Evolutionary conservation across 306 rosid species (phyloP).

Genomic region (Quillaja saponaria): DNA sequence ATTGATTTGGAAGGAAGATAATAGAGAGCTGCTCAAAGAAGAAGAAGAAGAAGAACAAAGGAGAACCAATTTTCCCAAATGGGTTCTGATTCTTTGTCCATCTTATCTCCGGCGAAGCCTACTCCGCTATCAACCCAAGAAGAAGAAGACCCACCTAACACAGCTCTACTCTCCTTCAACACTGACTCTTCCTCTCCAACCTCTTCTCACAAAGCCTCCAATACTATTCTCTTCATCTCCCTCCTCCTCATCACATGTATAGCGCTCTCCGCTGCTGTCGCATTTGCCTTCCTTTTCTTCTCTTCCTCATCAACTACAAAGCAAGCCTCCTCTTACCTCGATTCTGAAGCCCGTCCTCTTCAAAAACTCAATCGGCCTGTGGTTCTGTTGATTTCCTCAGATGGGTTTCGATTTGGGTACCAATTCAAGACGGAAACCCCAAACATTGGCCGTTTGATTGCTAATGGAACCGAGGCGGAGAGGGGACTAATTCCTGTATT

Average conservation of each 20-base stretch:
- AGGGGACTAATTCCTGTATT: slow-evolving; percentile 84
- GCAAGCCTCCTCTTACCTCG: neutral
- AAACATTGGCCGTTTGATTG: slow-evolving; percentile 63
- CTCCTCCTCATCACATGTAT: slow-evolving; percentile 57
- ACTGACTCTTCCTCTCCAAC: slow-evolving; percentile 47
- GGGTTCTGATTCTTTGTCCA: slow-evolving; percentile 57
- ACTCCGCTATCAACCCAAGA: slow-evolving; percentile 48
- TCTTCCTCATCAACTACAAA: slow-evolving; percentile 10
- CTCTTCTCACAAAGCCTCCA: slow-evolving; percentile 34
- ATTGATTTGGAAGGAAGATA: no score
- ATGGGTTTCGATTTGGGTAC: slow-evolving; percentile 95
- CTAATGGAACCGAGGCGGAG: slow-evolving; percentile 88
- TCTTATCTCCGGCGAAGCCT: slow-evolving; percentile 41
- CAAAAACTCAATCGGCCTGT: slow-evolving; percentile 61
- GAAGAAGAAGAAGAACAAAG: no score
- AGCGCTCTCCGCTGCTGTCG: slow-evolving; percentile 64
- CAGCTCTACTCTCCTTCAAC: slow-evolving; percentile 70
- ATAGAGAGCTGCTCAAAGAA: no score
- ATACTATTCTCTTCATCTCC: slow-evolving; percentile 54
- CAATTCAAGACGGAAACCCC: slow-evolving; percentile 85
- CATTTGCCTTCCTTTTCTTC: slow-evolving; percentile 74
- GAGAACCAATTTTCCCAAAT: slow-evolving; percentile 23
- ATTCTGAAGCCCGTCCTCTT: slow-evolving; percentile 55
- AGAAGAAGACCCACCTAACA: slow-evolving; percentile 50
- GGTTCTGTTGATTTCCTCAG: slow-evolving; percentile 76